Evolutionary conservation across 139 green algal genomes (phyloP).

Genomic region (Chlamydomonas eustigma): DNA sequence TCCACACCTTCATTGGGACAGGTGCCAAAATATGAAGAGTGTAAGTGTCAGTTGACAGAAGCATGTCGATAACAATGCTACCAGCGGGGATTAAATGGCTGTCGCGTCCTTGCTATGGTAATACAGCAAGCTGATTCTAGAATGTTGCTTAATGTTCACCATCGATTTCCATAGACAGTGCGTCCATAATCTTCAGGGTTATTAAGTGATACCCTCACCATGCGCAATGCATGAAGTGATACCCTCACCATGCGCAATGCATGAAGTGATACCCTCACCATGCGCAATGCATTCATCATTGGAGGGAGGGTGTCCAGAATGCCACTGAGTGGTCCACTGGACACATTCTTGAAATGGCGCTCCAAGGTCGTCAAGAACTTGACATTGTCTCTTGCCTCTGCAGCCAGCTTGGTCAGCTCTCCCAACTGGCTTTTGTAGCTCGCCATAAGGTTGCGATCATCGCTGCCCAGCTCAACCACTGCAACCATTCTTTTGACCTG

Average conservation of each 20-base stretch:
- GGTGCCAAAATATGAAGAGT: no score
- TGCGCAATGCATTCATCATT: conserved; percentile 87
- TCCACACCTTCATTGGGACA: conserved; percentile 60
- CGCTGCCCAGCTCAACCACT: conserved; percentile 51
- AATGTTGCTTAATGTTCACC: no score
- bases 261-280: conserved; percentile 36
- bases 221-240: background rate
- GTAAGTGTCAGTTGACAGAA: no score
- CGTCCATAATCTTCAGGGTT: no score
- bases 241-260: background rate
- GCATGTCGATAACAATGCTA: no score
- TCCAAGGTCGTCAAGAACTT: conserved; percentile 92
- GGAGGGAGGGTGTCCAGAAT: conserved; percentile 77
- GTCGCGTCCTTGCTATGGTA: no score
- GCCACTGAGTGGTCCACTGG: conserved; percentile 43
- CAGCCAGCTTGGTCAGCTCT: conserved; percentile 69
- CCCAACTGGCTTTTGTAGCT: conserved; percentile 60
- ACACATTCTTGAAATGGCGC: conserved; percentile 82
- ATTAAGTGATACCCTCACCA: no score
- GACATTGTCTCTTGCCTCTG: conserved; percentile 85
- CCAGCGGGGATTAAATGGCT: no score
- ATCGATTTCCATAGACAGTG: no score
- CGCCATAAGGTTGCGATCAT: conserved; percentile 69
- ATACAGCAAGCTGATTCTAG: no score
- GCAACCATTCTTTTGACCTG: conserved; percentile 49